A percentile compares a stretch with the other conserved stretches of the same genome.
Conservation (phyloP, 371 early-diverging fungal species). For the Mucor velutinosus region DNA sequence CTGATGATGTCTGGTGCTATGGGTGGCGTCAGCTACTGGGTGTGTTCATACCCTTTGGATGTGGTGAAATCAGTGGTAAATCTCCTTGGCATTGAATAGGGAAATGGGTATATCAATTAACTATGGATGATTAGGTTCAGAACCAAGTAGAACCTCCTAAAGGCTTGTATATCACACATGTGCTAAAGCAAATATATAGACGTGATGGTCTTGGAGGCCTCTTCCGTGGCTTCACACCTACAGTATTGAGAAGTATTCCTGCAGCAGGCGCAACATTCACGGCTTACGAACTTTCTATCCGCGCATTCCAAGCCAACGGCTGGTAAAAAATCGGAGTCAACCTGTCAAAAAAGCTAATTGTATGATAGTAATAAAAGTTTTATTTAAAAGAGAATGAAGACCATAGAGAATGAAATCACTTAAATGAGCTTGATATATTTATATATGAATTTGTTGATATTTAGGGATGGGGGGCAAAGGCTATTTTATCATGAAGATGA, state of each 20-base stretch:
- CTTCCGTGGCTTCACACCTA: conserved; percentile 68
- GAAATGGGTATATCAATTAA: neutral
- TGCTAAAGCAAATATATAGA: conserved; percentile 54
- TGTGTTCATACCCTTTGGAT: conserved; percentile 83
- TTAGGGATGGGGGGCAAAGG: neutral
- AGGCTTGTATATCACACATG: conserved; percentile 61
- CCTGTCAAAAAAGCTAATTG: conserved; percentile 17
- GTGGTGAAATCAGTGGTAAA: conserved; percentile 80
- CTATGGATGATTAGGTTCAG: conserved; percentile 47
- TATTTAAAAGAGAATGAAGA: neutral
- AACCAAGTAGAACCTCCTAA: conserved; percentile 61
- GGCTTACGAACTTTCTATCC: conserved; percentile 72
- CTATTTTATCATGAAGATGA: neutral
- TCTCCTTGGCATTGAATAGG: too few species aligned
- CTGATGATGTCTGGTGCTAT: conserved; percentile 78
- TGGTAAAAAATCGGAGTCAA: conserved; percentile 28
- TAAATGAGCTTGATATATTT: neutral
- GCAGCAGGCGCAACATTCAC: conserved; percentile 82
- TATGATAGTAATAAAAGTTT: neutral
- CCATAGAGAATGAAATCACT: neutral
- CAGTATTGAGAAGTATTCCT: conserved; percentile 62
- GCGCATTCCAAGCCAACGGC: conserved; percentile 39
- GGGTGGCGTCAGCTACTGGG: conserved; percentile 82
- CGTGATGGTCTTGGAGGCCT: conserved; percentile 59
- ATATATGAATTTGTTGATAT: neutral